Base-by-base conservation (phyloP, 75 land plant genomes). In the Gnetum montanum region DNA sequence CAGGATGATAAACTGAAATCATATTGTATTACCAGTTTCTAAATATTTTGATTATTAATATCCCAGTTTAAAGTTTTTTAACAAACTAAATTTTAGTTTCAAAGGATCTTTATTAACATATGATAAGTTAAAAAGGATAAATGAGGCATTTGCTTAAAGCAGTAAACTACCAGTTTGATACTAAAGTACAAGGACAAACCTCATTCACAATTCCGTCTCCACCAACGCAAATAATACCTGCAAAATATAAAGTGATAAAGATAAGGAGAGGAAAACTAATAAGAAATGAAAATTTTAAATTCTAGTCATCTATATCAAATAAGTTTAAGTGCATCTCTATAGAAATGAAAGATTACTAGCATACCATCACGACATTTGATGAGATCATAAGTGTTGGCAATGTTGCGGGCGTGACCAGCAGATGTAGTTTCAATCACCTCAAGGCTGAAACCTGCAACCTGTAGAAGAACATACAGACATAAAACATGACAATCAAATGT, bases 131-230 rank as follows among this genome's bases (percentile, higher is more conserved):
- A n/a, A n/a, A n/a, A n/a, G n/a, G n/a, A n/a, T n/a, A n/a, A n/a
- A n/a, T n/a, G n/a, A n/a, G n/a, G n/a, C n/a, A n/a, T n/a, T n/a
- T n/a, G n/a, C n/a, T n/a, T n/a, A n/a, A n/a, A n/a, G n/a, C n/a
- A n/a, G n/a, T n/a, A n/a, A n/a, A n/a, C n/a, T n/a, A n/a, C n/a
- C n/a, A n/a, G n/a, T n/a, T n/a, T n/a, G n/a, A n/a, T n/a, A n/a
- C n/a, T n/a, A n/a, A n/a, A n/a, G n/a, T n/a, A n/a, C n/a, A n/a
- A n/a, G n/a, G n/a, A 51, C 78, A 50, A 34, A 89, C 96, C 96
- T 90, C 96, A 67, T 90, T 90, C 1, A 90, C 74, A 59, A 90
- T 86, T 58, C 96, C 96, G 66, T 90, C 96, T 62, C 96, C 96
- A 25, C 96, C 96, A 53, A 90, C 88, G 58, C 96, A 90, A 50